Base-by-base conservation (phyloP, 2,329 filamentous ascomycete genomes). In the Pyrenochaeta sp. region DNA sequence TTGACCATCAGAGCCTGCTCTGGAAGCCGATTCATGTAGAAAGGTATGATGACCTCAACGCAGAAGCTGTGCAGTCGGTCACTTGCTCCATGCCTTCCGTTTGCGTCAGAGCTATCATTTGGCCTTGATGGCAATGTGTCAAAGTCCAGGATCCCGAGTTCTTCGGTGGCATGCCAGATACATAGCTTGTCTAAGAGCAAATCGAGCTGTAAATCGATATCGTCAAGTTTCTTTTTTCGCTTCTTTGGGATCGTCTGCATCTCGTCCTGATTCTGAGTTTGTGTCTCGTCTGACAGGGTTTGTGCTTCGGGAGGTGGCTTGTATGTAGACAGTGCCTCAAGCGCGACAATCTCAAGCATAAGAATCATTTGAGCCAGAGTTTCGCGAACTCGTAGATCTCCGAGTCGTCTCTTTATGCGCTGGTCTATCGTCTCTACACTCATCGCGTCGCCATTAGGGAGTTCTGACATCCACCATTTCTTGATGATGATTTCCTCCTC, bases 311-410 rank as follows among this genome's bases (percentile, higher is more conserved):
- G 53, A 40, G 69, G 58, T 65, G 75, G 63, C 64, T 78, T 58
- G 61, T 68, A 67, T 61, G 69, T 67, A 7, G 74, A 67, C 29
- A 76, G 65, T 17, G 75, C 67, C 80, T 91, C 89, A 36, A 95
- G 77, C 2, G 90, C 88, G 18, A 93, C 76, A 14, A 92, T 86
- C 68, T 95, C 91, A 5, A 95, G 80, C 45, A 92, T 87, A 29
- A 95, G 72, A 49, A 94, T 91, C 76, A 94, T 86, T 70, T 95
- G 91, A 33, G 93, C 78, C 64, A 93, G 88, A 0, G 90, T 92
- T 77, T 95, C 91, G 54, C 91, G 83, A 20, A 88, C 87, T 36
- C 90, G 85, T 33, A 94, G 75, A 46, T 86, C 82, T 2, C 87
- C 83, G n/a, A 88, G 77, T 35, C 88, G 84, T 17, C 85, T 82